Evolutionary conservation across 208 protist species (phyloP), one percentile per base, ranked within the genome.

Genomic region (Porcisia hertigi): DNA sequence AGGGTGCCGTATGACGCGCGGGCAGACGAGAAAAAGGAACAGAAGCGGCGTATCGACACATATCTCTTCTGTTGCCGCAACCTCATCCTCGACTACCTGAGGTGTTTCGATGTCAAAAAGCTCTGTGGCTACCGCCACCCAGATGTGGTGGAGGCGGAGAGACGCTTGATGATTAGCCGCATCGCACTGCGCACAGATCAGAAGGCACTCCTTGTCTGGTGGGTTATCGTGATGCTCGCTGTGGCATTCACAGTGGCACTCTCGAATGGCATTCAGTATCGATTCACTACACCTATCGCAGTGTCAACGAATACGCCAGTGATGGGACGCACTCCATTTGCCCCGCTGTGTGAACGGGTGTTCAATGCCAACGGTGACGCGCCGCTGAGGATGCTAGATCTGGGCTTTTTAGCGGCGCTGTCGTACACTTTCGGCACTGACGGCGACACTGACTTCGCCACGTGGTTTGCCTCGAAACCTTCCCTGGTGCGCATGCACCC

Each of bases 51-150:
- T 2, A 64, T 91, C 36, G 90, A 96, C 76, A 89, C 89, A 20
- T 91, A 96, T 75, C 85, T 97, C 39, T 89, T 86, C 71, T 97
- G 91, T 80, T 97, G 93, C 84, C 80, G 85, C 43, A 76, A 92
- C 76, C 58, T 85, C 23, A n/a, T 95, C 20, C 76, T 95, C 23
- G 77, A 91, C 75, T 92, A 87, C 79, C 60, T 96, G 47, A 77
- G 75, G 63, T 96, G 93, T 77, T 89, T 75, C 73, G 87, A 92
- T 73, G 86, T 92, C 12, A 91, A 88, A 65, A 83, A 73, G 41
- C 71, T 83, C 80, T 96, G 94, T 82, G 85, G 87, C 59, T 90
- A 89, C 71, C 86, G 82, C 16, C 93, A 97, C 82, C 93, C 93
- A 41, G 81, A 95, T 69, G 81, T 96, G 43, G 79, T 84, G 49